Base-by-base conservation (phyloP, 768 basidiomycete species). In the Hypholoma fasciculare region DNA sequence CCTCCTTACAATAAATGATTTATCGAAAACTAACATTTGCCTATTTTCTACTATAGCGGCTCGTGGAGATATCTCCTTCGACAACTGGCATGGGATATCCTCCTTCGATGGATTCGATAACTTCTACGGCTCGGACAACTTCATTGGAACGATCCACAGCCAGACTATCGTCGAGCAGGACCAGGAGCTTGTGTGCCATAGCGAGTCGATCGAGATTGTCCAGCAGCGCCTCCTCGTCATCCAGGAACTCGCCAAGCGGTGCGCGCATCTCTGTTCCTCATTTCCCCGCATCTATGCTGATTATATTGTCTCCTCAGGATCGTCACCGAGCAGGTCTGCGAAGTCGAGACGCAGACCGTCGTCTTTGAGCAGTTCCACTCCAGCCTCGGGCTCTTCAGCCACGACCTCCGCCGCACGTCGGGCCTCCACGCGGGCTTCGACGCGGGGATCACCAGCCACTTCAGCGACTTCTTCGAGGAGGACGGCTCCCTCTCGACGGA, bases 281-380 rank as follows among this genome's bases (percentile, higher is more conserved):
- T 17, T 38, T 13, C 39, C n/a, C 13, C 11, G 7, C 9, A 11
- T 19, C 14, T 9, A 17, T 12, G 30, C 44, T 53, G 27, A 13
- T 49, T 26, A 26, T 13, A 23, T 11, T 13, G 19, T 6, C 7
- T 12, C 13, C 14, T 20, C 40, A 79, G 79, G 61, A 74, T 80
- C 61, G 74, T 80, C 60, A 71, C 73, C 19, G 75, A 81, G 64
- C 73, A 75, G 43, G 73, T 80, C 48, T 82, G 81, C 62, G 78
- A 81, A 48, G 80, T 82, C 46, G 81, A 82, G 59, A 74, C 75
- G 16, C 81, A 82, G 60, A 73, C 71, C 52, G 72, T 78, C 56
- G 68, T 73, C 46, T 75, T 78, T 61, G 68, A 78, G 59, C 78
- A 80, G 63, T 77, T 74, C 70, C 69, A 71, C 52, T 64, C 71